phyloP scores from a whole-genome alignment of 1,139 yeast species.

The Protomyces inundatus region DNA sequence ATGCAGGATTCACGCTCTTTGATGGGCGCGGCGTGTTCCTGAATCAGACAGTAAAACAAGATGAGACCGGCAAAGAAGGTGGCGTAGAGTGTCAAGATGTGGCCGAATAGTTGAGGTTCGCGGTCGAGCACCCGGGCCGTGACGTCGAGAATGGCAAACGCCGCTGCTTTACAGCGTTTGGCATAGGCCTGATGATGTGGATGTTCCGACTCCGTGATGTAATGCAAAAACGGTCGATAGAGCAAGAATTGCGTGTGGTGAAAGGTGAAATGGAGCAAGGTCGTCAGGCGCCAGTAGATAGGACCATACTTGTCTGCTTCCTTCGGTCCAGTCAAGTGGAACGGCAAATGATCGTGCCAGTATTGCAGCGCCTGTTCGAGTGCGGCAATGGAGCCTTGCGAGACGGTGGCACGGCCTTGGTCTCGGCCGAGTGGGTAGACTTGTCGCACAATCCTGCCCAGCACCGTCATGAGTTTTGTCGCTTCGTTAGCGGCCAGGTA shows the following conservation, averaged over 20 bases:
- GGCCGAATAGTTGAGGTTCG: slow-evolving; percentile 73
- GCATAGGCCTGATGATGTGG: slow-evolving; percentile 77
- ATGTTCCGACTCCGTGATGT: slow-evolving; percentile 55
- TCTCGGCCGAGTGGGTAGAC: slow-evolving; percentile 41
- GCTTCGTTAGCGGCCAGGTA: slow-evolving; percentile 82
- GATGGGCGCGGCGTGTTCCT: background rate
- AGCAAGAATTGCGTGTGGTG: slow-evolving; percentile 78
- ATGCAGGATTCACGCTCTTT: slow-evolving; percentile 6
- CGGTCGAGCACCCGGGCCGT: slow-evolving; percentile 78
- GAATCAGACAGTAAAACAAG: slow-evolving; percentile 61
- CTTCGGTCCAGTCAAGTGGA: slow-evolving; percentile 64
- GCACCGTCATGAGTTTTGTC: slow-evolving; percentile 62
- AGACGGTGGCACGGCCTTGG: slow-evolving; percentile 37
- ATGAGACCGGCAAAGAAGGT: slow-evolving; percentile 91
- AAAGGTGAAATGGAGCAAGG: slow-evolving; percentile 69
- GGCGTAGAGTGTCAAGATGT: slow-evolving; percentile 89
- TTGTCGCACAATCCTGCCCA: slow-evolving; percentile 51
- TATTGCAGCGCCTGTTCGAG: slow-evolving; percentile 65
- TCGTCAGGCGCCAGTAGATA: slow-evolving; percentile 56
- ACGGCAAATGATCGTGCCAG: slow-evolving; percentile 73
- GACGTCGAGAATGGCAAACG: slow-evolving; percentile 73
- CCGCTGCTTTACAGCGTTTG: slow-evolving; percentile 54
- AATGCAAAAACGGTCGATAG: slow-evolving; percentile 88
- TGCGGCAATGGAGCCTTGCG: slow-evolving; percentile 62
- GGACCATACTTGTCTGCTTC: slow-evolving; percentile 58